Conservation (phyloP, 306 rosid genomes). For the Hippophae tibetana region DNA sequence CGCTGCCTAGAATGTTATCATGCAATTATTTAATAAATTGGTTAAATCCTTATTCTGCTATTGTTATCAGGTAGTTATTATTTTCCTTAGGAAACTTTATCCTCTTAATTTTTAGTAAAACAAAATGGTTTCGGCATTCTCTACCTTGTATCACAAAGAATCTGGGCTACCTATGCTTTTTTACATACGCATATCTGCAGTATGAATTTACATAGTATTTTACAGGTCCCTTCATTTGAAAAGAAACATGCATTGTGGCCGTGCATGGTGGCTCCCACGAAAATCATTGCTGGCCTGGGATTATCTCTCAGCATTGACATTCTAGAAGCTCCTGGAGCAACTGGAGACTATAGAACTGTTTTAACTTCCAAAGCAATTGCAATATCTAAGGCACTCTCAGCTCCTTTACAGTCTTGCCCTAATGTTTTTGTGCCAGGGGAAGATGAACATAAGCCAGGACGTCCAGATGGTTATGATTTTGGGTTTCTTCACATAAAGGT, state of each 20-base stretch:
- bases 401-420: slow-evolving; percentile 68
- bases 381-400: slow-evolving; percentile 76
- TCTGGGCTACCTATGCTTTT: neutral
- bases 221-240: slow-evolving; percentile 74
- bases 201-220: slow-evolving; percentile 4
- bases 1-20: neutral
- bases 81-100: neutral
- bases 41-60: neutral
- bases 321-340: slow-evolving; percentile 94
- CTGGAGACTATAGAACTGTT: slow-evolving; percentile 88
- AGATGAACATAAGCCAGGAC: slow-evolving; percentile 73
- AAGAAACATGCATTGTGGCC: slow-evolving; percentile 69
- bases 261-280: slow-evolving; percentile 98
- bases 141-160: neutral
- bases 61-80: slow-evolving; percentile 1
- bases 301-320: slow-evolving; percentile 89
- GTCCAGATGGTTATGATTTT: slow-evolving; percentile 84
- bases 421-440: slow-evolving; percentile 78
- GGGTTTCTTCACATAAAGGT: slow-evolving; percentile 98
- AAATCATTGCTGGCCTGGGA: slow-evolving; percentile 91
- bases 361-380: slow-evolving; percentile 79
- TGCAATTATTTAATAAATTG: neutral
- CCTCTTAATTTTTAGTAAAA: too few relatives aligned
- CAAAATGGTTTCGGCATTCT: too few relatives aligned
- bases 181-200: neutral